phyloP scores from a whole-genome alignment of 805 yeast species.

The Candida schatavii region DNA sequence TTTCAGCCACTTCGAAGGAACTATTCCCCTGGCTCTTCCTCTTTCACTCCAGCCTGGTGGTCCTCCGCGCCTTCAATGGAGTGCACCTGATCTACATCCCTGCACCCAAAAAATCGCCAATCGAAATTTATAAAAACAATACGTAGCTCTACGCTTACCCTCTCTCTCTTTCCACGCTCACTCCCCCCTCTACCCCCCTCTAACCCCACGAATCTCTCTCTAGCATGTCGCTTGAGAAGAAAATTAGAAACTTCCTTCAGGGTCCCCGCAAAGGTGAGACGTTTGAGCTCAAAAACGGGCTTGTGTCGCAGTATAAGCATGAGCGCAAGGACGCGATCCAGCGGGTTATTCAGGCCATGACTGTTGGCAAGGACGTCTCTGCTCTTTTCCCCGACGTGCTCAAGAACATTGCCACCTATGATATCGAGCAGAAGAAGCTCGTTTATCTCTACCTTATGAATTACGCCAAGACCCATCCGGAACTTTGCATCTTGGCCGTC shows the following conservation, averaged over 20 bases:
- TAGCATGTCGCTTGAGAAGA: constrained; percentile 41
- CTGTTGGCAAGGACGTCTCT: constrained; percentile 94
- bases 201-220: too few species aligned
- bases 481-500: constrained; percentile 90
- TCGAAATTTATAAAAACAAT: neutral
- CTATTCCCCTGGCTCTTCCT: too few species aligned
- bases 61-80: too few species aligned
- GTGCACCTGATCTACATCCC: too few species aligned
- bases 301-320: constrained; percentile 90
- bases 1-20: too few species aligned
- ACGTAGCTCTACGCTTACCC: neutral
- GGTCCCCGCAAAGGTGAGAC: constrained; percentile 67
- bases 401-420: constrained; percentile 95
- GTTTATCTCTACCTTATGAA: constrained; percentile 95
- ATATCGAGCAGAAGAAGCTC: constrained; percentile 92
- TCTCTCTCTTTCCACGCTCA: neutral
- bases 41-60: too few species aligned
- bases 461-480: constrained; percentile 96
- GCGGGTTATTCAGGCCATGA: constrained; percentile 97
- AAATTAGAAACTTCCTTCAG: constrained; percentile 39
- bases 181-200: neutral
- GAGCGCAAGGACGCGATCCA: constrained; percentile 97
- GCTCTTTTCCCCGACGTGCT: constrained; percentile 92
- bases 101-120: too few species aligned
- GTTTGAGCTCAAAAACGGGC: constrained; percentile 84